Percentiles rank a stretch among this genome's conserved stretches.
Evolutionary conservation across 331 rosid genomes (phyloP).

Genomic region (Telfairia occidentalis): DNA sequence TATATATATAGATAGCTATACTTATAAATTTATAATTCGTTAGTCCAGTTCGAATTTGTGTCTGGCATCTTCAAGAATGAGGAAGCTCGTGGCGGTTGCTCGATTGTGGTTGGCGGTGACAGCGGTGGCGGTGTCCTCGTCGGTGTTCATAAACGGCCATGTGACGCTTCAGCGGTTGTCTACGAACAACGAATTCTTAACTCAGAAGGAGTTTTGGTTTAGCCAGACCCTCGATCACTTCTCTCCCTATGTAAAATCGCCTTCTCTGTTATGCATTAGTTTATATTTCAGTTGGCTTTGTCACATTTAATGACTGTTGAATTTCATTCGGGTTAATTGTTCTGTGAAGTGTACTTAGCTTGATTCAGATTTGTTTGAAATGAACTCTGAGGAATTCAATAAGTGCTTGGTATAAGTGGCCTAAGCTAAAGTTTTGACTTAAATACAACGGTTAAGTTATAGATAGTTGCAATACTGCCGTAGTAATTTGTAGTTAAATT

Average conservation of each 20-base stretch:
- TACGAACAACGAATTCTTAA: constrained; percentile 20
- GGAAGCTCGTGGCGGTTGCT: constrained; percentile 8
- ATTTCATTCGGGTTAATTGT: neutral
- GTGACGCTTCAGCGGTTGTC: constrained; percentile 13
- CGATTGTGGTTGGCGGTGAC: constrained; percentile 7
- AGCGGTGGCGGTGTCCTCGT: constrained; percentile 13
- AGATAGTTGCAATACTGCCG: no score
- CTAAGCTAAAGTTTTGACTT: neutral
- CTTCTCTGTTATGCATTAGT: neutral
- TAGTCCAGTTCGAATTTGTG: neutral
- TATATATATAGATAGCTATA: no score
- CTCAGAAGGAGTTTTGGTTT: constrained; percentile 35
- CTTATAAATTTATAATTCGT: no score
- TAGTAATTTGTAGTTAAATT: neutral
- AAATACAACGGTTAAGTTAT: no score
- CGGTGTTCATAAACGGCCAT: constrained; percentile 16
- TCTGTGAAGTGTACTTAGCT: neutral
- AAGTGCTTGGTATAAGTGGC: neutral
- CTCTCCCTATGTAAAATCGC: constrained; percentile 48
- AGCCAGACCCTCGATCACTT: constrained; percentile 51
- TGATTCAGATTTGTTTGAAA: neutral
- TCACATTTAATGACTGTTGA: neutral
- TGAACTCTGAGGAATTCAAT: neutral
- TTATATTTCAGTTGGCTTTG: neutral
- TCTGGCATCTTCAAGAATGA: constrained; percentile 15